Percentiles rank a stretch among this genome's conserved stretches.
Evolutionary conservation across 164 flowering plant genomes (phyloP).

Genomic region (Vitis cinerea): DNA sequence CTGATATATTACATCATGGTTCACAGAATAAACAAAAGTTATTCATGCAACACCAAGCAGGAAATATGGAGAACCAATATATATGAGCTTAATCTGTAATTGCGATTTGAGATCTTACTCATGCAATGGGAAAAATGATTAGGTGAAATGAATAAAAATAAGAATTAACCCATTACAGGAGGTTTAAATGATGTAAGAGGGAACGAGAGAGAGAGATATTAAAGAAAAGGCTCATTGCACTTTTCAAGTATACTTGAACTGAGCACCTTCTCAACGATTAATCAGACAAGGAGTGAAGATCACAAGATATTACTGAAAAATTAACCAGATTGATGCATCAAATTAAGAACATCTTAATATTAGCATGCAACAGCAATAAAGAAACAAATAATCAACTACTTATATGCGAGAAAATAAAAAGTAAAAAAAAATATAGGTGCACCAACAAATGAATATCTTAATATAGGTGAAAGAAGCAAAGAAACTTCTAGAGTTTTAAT

Average conservation of each 20-base stretch:
- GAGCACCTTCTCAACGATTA: not conserved
- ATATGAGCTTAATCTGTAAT: too few relatives aligned
- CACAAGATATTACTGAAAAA: not conserved
- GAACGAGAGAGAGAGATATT: not conserved
- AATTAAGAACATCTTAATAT: not conserved
- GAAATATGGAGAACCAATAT: too few relatives aligned
- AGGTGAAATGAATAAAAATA: too few relatives aligned
- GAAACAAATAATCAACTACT: not conserved
- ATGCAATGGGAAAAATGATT: too few relatives aligned
- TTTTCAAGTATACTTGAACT: not conserved
- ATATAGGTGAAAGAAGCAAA: not conserved
- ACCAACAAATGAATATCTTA: not conserved
- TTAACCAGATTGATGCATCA: not conserved
- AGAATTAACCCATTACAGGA: too few relatives aligned
- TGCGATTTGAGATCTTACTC: too few relatives aligned
- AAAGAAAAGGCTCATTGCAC: not conserved
- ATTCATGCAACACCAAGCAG: not conserved
- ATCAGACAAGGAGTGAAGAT: not conserved
- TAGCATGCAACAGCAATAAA: not conserved
- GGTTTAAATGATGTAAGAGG: too few relatives aligned
- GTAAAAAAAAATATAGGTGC: not conserved
- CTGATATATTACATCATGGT: not conserved
- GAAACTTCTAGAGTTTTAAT: not conserved
- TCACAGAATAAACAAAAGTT: not conserved
- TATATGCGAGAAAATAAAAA: too few relatives aligned